Evolutionary conservation across 2,329 filamentous ascomycete species (phyloP), one percentile per base, ranked within the genome.

Genomic region (Trichothecium roseum): DNA sequence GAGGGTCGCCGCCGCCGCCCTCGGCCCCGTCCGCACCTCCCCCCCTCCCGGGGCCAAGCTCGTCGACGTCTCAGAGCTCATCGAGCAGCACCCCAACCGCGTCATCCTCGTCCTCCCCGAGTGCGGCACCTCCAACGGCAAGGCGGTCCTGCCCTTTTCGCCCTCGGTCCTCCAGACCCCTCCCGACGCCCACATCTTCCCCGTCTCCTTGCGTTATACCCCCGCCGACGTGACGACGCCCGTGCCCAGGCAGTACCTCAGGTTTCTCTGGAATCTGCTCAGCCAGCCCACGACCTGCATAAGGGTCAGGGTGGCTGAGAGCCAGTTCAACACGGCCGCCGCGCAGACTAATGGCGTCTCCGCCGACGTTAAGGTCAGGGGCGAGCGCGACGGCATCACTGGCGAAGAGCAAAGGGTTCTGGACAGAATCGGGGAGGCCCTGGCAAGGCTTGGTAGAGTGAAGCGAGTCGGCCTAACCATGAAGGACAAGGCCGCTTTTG

Each of bases 71-170:
- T 62, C 66, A 16, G 66, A 71, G 2, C 68, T 96, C 4, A 54
- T 87, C 9, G 60, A 66, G 22, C 65, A 72, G 39, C 74, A 93
- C 53, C 86, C 86, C 0, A 69, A 74, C 38, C 78, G 86, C 31
- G 74, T 85, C 40, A 74, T 96, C 42, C 86, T 81, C 42, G 77
- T 94, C 2, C 95, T 96, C 55, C 89, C 91, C 10, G 91, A 98
- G 62, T 89, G 83, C 59, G 91, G 83, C 4, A 94, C 91, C 1
- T 94, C 86, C 30, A 98, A 98, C 53, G 89, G 89, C 42, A 81
- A 84, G 46, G 91, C 82, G 4, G 88, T 96, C 42, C 62, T 98
- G 10, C 84, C 86, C 2, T 75, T 94, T 37, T 85, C 82, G 41
- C 85, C 83, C 0, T 81, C 78, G 34, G 68, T 98, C 2, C 64